Conservation (phyloP, 768 basidiomycete genomes). For the Fistulinella prunicolor region DNA sequence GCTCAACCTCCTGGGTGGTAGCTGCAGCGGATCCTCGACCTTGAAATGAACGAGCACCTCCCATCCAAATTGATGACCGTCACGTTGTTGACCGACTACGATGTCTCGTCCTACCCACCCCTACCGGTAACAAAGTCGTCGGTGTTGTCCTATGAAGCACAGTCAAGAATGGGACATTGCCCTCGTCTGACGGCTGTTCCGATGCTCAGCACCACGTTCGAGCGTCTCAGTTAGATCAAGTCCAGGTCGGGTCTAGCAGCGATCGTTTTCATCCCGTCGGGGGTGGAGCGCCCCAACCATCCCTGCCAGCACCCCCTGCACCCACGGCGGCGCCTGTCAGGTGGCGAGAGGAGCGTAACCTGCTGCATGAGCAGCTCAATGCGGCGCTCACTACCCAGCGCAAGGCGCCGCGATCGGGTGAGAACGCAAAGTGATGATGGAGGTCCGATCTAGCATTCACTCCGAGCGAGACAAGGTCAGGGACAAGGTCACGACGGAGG, state of each 20-base stretch:
- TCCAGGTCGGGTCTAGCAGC: slow-evolving; percentile 3
- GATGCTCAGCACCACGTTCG: slow-evolving; percentile 15
- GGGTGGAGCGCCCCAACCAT: not conserved
- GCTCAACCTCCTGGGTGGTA: slow-evolving; percentile 6
- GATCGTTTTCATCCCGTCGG: no score
- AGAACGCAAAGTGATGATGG: slow-evolving; percentile 21
- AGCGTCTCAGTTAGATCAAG: slow-evolving; percentile 14
- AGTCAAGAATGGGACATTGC: slow-evolving; percentile 12
- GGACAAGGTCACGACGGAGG: not conserved
- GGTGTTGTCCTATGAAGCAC: slow-evolving; percentile 12
- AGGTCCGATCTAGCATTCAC: slow-evolving; percentile 12
- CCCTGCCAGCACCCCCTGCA: not conserved
- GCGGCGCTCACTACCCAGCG: slow-evolving; percentile 9
- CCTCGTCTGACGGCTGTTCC: slow-evolving; percentile 14
- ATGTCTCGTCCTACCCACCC: slow-evolving; percentile 1
- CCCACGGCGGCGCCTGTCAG: not conserved
- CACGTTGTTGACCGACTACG: not conserved
- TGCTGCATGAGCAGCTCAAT: slow-evolving; percentile 11
- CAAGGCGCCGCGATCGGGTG: slow-evolving; percentile 19
- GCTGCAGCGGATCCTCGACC: slow-evolving; percentile 8
- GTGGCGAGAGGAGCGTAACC: slow-evolving; percentile 13
- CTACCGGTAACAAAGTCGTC: not conserved
- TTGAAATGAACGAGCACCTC: slow-evolving; percentile 18
- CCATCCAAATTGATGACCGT: slow-evolving; percentile 21
- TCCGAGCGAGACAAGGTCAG: slow-evolving; percentile 13